Percentiles rank a stretch among this genome's conserved stretches.
Evolutionary conservation across 2,329 filamentous ascomycete species (phyloP).

Genomic region (Pestalotiopsis sp.): DNA sequence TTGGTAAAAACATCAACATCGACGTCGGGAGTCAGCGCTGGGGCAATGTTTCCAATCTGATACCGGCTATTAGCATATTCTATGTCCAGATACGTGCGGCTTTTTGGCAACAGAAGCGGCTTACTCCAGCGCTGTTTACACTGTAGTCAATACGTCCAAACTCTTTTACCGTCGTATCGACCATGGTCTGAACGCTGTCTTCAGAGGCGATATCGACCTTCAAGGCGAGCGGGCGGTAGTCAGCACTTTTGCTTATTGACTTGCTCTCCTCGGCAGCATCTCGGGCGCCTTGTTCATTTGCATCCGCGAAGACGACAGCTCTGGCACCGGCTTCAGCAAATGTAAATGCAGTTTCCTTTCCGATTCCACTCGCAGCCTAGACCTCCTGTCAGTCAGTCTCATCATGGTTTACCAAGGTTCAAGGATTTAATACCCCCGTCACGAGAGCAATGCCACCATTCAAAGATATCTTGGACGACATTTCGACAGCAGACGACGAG

Average conservation of each 20-base stretch:
- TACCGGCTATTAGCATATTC: not conserved
- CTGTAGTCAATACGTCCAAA: not conserved
- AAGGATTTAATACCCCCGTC: not conserved
- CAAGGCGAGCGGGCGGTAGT: not conserved
- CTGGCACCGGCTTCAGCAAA: not conserved
- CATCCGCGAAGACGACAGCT: not conserved
- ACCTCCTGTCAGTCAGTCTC: not conserved
- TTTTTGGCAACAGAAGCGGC: too few relatives aligned
- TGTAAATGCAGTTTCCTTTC: not conserved
- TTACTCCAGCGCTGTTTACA: conserved; percentile 1
- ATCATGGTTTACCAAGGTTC: not conserved
- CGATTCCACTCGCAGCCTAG: not conserved
- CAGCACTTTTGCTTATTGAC: not conserved
- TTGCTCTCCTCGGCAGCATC: not conserved
- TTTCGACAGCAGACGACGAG: not conserved
- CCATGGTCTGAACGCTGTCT: not conserved
- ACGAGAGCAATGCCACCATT: not conserved
- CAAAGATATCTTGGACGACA: not conserved
- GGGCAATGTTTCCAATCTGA: not conserved
- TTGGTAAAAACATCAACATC: not conserved
- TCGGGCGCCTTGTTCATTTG: not conserved
- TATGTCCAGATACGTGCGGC: too few relatives aligned
- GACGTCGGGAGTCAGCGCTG: not conserved
- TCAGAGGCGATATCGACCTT: not conserved
- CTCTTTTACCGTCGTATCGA: not conserved